Evolutionary conservation across 2,329 filamentous ascomycete genomes (phyloP), one percentile per base, ranked within the genome.

Genomic region (Bipolaris victoriae): DNA sequence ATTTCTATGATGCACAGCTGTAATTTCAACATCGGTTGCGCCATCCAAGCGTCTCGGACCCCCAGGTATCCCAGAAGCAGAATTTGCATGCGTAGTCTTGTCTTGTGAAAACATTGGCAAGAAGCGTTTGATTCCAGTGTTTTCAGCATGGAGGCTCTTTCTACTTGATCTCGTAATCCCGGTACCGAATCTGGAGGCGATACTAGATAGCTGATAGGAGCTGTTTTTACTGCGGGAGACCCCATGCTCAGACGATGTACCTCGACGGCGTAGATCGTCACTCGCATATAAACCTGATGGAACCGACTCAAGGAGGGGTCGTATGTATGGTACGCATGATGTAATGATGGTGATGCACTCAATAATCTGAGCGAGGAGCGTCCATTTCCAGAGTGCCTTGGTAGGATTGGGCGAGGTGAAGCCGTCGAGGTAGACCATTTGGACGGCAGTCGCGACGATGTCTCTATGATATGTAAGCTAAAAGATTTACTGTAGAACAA

Each of bases 281-380:
- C 69, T 66, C 6, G 64, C 71, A 37, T 75, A 75, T 7, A 76
- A 59, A 1, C 73, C 73, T 16, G 73, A 73, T 7, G 70, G 70
- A 0, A 74, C 58, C 1, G 70, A 66, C 41, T 75, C 72, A 2
- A 75, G 60, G 3, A 76, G 66, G n/a, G 73, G 73, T 4, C 72
- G 71, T 7, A 76, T 66, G 39, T 76, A 75, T 0, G 73, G 73
- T 2, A 76, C 64, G 46, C 72, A 76, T 18, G 72, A 73, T 26
- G 73, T 75, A 37, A 76, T 57, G 20, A 76, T 74, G 0, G 72
- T 75, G 35, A 74, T 70, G 58, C 71, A 75, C 58, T 73, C 65
- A 20, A 75, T 67, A 39, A 75, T 63, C 36, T 75, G 73, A 5
- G 72, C 67, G 15, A 69, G 52, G 2, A 76, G 63, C 13, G 71